Conservation (phyloP, 2,329 filamentous ascomycete species). For the Zarea fungicola region DNA sequence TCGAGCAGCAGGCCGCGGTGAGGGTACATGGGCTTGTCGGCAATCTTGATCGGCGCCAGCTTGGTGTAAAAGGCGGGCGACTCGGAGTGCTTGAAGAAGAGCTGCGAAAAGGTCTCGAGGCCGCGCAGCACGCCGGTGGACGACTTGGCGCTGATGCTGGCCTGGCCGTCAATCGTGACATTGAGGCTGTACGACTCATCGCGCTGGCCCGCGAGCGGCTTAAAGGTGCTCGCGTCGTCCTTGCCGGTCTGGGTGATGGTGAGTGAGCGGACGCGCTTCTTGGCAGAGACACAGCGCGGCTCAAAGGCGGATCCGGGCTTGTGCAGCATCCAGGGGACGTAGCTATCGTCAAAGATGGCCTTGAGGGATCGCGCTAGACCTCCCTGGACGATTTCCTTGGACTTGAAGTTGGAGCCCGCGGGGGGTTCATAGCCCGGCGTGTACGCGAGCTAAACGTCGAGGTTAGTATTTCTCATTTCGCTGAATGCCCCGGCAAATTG, state of each 20-base stretch:
- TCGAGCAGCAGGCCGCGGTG: slow-evolving; percentile 80
- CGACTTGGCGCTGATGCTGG: slow-evolving; percentile 58
- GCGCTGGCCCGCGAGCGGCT: slow-evolving; percentile 56
- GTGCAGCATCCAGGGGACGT: slow-evolving; percentile 76
- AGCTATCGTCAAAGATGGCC: slow-evolving; percentile 61
- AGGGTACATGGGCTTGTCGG: slow-evolving; percentile 67
- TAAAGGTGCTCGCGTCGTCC: slow-evolving; percentile 51
- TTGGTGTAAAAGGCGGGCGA: slow-evolving; percentile 56
- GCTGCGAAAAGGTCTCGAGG: slow-evolving; percentile 72
- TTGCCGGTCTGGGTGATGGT: slow-evolving; percentile 53
- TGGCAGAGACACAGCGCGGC: slow-evolving; percentile 38
- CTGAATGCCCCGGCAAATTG: slow-evolving; percentile 27
- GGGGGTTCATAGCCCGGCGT: slow-evolving; percentile 38
- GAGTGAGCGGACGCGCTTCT: slow-evolving; percentile 53
- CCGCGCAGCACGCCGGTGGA: slow-evolving; percentile 66
- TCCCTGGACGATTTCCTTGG: slow-evolving; percentile 49
- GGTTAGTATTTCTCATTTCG: neutral
- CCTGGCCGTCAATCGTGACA: slow-evolving; percentile 52
- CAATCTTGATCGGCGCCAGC: slow-evolving; percentile 63
- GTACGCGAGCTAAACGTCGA: slow-evolving; percentile 41
- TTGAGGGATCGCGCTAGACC: slow-evolving; percentile 55
- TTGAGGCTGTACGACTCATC: slow-evolving; percentile 73
- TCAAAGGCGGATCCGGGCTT: slow-evolving; percentile 60
- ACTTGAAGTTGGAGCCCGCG: slow-evolving; percentile 35
- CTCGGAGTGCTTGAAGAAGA: slow-evolving; percentile 68